Evolutionary conservation across 2,329 filamentous ascomycete species (phyloP).

Genomic region (Hymenoscyphus linearis): DNA sequence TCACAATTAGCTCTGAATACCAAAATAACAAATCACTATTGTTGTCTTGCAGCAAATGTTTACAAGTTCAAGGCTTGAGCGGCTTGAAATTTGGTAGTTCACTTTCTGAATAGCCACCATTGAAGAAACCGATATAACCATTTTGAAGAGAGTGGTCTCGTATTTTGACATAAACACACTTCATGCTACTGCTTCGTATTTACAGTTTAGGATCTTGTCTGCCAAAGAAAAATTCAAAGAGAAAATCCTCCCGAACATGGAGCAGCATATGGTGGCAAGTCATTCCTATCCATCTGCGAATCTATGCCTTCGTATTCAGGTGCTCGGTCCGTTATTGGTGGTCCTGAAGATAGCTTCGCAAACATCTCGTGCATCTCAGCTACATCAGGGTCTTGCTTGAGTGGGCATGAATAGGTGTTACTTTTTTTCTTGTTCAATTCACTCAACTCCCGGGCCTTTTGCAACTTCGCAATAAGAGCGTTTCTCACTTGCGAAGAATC

Average conservation of each 20-base stretch:
- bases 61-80: no score
- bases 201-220: no score
- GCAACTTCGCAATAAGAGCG: slow-evolving; percentile 6
- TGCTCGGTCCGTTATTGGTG: not conserved
- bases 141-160: no score
- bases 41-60: no score
- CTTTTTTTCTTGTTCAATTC: not conserved
- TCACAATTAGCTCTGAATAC: no score
- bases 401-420: not conserved
- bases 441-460: slow-evolving; percentile 4
- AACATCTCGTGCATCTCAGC: not conserved
- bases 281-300: not conserved
- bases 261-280: not conserved
- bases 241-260: not conserved
- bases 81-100: no score
- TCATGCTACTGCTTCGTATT: no score
- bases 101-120: no score
- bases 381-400: not conserved
- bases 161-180: no score
- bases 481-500: not conserved
- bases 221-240: not conserved
- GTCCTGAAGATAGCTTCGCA: not conserved
- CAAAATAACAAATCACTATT: no score
- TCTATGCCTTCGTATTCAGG: not conserved
- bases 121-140: no score